These are phyloP conservation scores for Phallus indusiatus DNA, from an alignment of 768 basidiomycete genomes.

Conservation along the genomic window DNA sequence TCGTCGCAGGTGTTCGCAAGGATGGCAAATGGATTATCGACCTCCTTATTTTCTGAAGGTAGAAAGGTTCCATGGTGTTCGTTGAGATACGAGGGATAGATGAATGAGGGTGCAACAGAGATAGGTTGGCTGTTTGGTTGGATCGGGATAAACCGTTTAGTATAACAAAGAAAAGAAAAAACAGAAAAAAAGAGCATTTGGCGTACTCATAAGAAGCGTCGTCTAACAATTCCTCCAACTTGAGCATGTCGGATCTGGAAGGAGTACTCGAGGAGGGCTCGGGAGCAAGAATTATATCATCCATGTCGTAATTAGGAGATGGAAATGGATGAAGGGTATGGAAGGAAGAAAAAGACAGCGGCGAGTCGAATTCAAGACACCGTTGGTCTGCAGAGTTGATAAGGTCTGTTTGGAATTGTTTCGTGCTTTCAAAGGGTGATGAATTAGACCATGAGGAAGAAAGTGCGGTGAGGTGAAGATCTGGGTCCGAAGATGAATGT, in stretches of 20 bases:
- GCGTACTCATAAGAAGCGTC: conserved; percentile 14
- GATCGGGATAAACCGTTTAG: background rate
- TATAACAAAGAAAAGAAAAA: background rate
- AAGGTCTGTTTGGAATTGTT: background rate
- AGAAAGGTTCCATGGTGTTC: background rate
- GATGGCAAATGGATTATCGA: background rate
- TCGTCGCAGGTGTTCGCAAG: background rate
- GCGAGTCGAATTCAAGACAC: conserved; percentile 4
- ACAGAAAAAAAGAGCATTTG: background rate
- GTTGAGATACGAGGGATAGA: background rate
- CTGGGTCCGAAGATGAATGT: conserved; percentile 8
- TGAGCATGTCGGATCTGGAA: conserved; percentile 6
- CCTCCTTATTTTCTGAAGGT: background rate
- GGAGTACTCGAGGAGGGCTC: background rate
- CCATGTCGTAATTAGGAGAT: background rate
- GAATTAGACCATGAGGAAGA: conserved; percentile 3
- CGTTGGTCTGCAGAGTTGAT: background rate
- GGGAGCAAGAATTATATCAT: background rate
- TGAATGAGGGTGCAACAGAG: background rate
- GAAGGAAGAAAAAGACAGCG: background rate
- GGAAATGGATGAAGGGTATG: background rate
- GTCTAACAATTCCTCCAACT: conserved; percentile 13
- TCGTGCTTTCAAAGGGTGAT: background rate
- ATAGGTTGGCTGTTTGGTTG: background rate
- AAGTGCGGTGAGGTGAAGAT: background rate